Conservation (phyloP, 2,329 filamentous ascomycete species). For the Verticillium isaacii region DNA sequence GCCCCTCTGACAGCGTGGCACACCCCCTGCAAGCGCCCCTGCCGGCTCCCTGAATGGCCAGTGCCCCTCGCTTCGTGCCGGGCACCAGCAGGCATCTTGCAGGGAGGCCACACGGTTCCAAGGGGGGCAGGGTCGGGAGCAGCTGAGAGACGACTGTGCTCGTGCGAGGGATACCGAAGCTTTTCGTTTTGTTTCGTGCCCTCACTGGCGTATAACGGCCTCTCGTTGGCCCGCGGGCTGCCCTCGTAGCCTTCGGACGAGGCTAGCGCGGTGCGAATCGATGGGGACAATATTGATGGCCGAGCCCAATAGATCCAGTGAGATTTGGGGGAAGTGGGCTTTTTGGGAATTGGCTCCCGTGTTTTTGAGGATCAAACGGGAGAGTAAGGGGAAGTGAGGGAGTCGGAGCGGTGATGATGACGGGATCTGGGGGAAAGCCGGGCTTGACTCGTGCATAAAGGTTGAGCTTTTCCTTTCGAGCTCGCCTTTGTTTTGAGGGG, state of each 20-base stretch:
- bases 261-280: not conserved
- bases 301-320: not conserved
- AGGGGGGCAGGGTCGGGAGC: not conserved
- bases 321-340: not conserved
- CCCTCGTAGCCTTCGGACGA: not conserved
- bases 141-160: not conserved
- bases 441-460: not conserved
- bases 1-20: not conserved
- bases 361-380: not conserved
- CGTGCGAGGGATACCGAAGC: not conserved
- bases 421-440: not conserved
- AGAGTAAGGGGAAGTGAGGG: not conserved
- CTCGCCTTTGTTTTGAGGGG: not conserved
- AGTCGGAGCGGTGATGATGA: not conserved
- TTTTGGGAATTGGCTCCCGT: not conserved
- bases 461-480: not conserved
- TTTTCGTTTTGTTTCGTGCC: not conserved
- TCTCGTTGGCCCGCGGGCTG: not conserved
- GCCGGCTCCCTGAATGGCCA: not conserved
- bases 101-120: not conserved
- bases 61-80: slow-evolving; percentile 1
- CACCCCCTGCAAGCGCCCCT: not conserved
- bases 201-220: not conserved
- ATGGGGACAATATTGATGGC: not conserved
- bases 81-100: not conserved